Percentiles rank a stretch among this genome's conserved stretches.
Evolutionary conservation across 257 asterid genomes (phyloP).

Genomic region (Mentha longifolia): DNA sequence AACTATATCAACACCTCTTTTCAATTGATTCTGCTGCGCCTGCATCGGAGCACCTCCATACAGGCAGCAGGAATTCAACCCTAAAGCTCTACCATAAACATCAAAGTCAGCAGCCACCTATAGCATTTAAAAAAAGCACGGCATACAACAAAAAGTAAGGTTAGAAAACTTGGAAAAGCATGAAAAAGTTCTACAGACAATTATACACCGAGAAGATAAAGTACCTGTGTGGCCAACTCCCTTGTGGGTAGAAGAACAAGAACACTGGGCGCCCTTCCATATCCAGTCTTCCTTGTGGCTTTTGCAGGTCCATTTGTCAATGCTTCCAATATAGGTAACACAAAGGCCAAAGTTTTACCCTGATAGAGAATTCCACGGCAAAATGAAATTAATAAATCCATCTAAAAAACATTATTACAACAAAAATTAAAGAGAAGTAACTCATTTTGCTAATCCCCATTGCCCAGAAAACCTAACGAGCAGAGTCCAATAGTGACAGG

Average conservation of each 20-base stretch:
- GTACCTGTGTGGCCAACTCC: slow-evolving; percentile 93
- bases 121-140: slow-evolving; percentile 3
- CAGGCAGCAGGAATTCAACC: slow-evolving; percentile 77
- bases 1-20: slow-evolving; percentile 86
- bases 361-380: slow-evolving; percentile 30
- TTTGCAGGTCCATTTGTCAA: slow-evolving; percentile 71
- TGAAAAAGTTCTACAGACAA: not conserved
- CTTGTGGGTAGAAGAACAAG: slow-evolving; percentile 93
- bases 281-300: slow-evolving; percentile 66
- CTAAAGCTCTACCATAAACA: slow-evolving; percentile 73
- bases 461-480: not conserved
- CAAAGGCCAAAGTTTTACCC: slow-evolving; percentile 98
- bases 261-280: slow-evolving; percentile 87
- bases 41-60: slow-evolving; percentile 84
- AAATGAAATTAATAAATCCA: not conserved
- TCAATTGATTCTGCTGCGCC: slow-evolving; percentile 60
- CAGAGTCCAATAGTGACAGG: not conserved
- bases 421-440: not conserved
- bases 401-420: not conserved
- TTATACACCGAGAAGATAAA: not conserved
- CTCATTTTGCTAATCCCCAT: too few species aligned
- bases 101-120: slow-evolving; percentile 84
- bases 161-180: not conserved
- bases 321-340: slow-evolving; percentile 89
- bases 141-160: slow-evolving; percentile 12